Conservation (phyloP, 2,329 filamentous ascomycete species). For the Fusarium annulatum region DNA sequence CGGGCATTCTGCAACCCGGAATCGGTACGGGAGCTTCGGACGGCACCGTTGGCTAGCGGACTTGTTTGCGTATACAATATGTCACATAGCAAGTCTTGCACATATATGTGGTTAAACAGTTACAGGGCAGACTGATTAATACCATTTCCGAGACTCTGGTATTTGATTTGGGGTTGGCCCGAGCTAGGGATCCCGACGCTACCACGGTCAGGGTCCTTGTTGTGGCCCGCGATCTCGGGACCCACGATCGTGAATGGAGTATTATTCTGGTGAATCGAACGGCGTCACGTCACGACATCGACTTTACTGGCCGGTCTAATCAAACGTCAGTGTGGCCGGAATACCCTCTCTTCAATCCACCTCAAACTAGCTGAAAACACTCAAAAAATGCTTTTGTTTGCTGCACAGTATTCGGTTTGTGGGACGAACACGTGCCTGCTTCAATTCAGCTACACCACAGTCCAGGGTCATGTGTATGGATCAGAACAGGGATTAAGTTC, state of each 20-base stretch:
- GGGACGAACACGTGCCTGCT: background rate
- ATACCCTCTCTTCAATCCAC: background rate
- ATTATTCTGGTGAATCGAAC: conserved; percentile 29
- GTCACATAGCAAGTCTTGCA: conserved; percentile 1
- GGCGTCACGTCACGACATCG: conserved; percentile 7
- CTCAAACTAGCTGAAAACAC: background rate
- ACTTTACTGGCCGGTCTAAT: conserved; percentile 3
- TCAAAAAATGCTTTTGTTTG: background rate
- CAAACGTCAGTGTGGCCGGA: background rate
- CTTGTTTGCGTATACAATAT: conserved; percentile 12
- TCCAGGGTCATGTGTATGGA: conserved; percentile 4
- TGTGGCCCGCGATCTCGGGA: conserved; percentile 39
- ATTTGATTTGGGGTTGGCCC: conserved; percentile 4
- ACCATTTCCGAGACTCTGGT: background rate
- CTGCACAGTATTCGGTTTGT: background rate
- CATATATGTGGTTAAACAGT: background rate
- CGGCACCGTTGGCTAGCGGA: conserved; percentile 20
- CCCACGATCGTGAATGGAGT: conserved; percentile 38
- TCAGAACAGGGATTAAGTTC: conserved; percentile 26
- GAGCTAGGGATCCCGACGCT: conserved; percentile 37
- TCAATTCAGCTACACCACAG: conserved; percentile 7
- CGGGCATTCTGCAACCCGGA: conserved; percentile 6
- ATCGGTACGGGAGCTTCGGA: conserved; percentile 19
- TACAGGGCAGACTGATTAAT: background rate
- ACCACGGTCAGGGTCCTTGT: conserved; percentile 39